These are phyloP conservation scores for Chaetomiaceae sp. DNA, from an alignment of 2,329 filamentous ascomycete genomes.

Conservation along the genomic window DNA sequence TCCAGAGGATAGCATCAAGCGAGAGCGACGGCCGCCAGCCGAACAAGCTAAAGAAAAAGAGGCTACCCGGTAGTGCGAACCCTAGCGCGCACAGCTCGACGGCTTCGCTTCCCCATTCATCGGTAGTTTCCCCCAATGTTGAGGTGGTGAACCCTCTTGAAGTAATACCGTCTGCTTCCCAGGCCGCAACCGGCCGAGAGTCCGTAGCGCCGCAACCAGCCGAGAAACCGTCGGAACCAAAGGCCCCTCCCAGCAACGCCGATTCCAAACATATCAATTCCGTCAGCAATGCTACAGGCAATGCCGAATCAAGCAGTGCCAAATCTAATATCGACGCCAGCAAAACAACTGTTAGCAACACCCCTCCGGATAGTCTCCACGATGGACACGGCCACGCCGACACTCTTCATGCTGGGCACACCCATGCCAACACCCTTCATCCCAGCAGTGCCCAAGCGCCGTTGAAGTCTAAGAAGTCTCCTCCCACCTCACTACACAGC, in stretches of 20 bases:
- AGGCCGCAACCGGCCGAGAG: constrained; percentile 17
- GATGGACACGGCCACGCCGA: too few relatives aligned
- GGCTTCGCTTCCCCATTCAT: constrained; percentile 59
- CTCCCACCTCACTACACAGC: constrained; percentile 72
- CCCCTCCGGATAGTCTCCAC: too few relatives aligned
- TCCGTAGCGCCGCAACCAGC: not conserved
- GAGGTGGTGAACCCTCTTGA: constrained; percentile 49
- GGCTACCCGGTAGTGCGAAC: constrained; percentile 69
- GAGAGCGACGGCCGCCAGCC: constrained; percentile 67
- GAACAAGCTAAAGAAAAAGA: constrained; percentile 89
- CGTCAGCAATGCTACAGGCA: not conserved
- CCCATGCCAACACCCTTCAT: constrained; percentile 33
- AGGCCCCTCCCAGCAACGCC: constrained; percentile 35
- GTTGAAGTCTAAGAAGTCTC: constrained; percentile 65
- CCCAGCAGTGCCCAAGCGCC: constrained; percentile 43
- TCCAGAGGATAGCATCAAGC: constrained; percentile 63
- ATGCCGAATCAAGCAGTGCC: not conserved
- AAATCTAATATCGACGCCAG: not conserved
- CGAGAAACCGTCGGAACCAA: constrained; percentile 42
- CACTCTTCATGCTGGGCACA: constrained; percentile 36
- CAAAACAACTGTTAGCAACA: not conserved
- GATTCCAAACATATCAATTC: not conserved
- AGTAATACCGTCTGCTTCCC: constrained; percentile 20
- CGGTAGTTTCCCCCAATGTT: constrained; percentile 42
- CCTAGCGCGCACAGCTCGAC: constrained; percentile 89